Evolutionary conservation across 345 rosid genomes (phyloP).

Genomic region (Arabidopsis arenosa): DNA sequence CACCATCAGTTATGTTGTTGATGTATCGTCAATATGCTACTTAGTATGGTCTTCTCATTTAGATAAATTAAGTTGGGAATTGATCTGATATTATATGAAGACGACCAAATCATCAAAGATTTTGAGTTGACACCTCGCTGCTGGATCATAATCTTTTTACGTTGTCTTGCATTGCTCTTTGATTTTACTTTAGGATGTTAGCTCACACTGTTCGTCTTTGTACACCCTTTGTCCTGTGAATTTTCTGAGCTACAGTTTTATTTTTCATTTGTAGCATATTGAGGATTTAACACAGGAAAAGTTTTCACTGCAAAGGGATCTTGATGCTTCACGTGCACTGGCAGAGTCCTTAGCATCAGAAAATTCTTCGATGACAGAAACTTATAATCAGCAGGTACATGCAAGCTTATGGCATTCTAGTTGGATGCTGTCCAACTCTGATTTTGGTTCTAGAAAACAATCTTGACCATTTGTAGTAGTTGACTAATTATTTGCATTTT

Average conservation of each 20-base stretch:
- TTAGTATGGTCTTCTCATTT: constrained; percentile 17
- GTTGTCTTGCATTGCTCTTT: constrained; percentile 1
- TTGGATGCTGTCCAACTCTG: constrained; percentile 10
- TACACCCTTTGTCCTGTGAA: constrained; percentile 7
- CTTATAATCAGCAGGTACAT: constrained; percentile 88
- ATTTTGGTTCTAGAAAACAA: constrained; percentile 9
- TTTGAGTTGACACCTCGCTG: constrained; percentile 5
- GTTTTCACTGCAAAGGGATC: constrained; percentile 93
- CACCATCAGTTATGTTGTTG: constrained; percentile 2
- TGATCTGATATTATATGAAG: constrained; percentile 21
- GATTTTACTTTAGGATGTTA: constrained; percentile 12
- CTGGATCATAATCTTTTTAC: constrained; percentile 6
- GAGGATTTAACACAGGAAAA: constrained; percentile 98
- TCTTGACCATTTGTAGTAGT: constrained; percentile 12
- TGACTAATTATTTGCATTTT: constrained; percentile 14
- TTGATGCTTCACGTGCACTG: constrained; percentile 88
- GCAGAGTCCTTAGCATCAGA: constrained; percentile 97
- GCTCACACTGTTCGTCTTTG: constrained; percentile 7
- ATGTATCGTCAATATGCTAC: constrained; percentile 5
- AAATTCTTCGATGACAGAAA: constrained; percentile 92
- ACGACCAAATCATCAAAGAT: constrained; percentile 22
- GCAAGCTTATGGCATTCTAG: constrained; percentile 24
- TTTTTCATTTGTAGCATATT: constrained; percentile 70
- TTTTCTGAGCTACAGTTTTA: constrained; percentile 32
- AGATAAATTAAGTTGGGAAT: constrained; percentile 12